Conservation (phyloP, 805 yeast species). For the Saturnispora silvae region DNA sequence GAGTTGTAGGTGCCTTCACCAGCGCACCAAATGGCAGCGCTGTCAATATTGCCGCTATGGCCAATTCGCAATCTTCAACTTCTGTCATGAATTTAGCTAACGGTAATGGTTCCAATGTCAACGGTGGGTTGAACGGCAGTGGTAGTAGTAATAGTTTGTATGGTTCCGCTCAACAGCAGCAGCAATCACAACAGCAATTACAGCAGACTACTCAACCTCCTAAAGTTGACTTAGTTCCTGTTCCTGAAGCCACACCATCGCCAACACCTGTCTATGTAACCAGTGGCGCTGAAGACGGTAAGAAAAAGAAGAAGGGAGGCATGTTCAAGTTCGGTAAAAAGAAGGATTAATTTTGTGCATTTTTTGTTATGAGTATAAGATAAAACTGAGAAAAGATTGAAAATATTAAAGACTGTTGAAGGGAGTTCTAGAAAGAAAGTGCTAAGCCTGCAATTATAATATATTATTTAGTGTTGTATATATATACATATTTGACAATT, state of each 20-base stretch:
- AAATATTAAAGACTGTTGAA: too few relatives aligned
- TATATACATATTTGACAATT: too few relatives aligned
- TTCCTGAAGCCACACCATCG: constrained; percentile 25
- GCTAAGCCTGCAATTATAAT: too few relatives aligned
- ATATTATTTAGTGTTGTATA: too few relatives aligned
- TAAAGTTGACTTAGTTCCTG: constrained; percentile 15
- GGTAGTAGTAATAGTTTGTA: neutral
- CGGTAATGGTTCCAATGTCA: neutral
- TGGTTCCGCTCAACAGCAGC: neutral
- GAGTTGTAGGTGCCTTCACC: too few relatives aligned
- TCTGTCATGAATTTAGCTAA: too few relatives aligned
- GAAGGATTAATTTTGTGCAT: neutral
- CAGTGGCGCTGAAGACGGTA: constrained; percentile 26
- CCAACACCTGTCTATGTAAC: constrained; percentile 46
- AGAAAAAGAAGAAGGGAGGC: constrained; percentile 24
- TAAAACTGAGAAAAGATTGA: too few relatives aligned
- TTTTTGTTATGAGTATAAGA: too few relatives aligned
- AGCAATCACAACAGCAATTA: neutral
- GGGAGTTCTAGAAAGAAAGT: too few relatives aligned
- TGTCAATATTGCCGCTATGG: neutral
- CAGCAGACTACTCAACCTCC: neutral
- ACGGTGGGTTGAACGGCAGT: neutral
- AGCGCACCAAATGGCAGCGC: too few relatives aligned
- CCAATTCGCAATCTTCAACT: too few relatives aligned
- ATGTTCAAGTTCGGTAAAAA: constrained; percentile 4